Conservation (phyloP, 2,329 filamentous ascomycete species). For the Fusarium coffeatum region DNA sequence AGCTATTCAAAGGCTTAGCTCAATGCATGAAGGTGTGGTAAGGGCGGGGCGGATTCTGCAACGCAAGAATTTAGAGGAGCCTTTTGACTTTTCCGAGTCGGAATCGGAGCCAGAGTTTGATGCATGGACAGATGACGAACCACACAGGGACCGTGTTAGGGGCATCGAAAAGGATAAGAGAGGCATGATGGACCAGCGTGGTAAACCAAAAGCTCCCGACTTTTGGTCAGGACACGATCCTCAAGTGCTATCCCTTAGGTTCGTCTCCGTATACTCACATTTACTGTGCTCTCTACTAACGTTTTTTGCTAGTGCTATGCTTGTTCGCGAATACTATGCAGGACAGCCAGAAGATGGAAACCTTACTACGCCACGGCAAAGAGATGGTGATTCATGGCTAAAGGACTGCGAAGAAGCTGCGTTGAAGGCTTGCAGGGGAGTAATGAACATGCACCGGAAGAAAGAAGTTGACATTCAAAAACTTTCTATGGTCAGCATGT, state of each 20-base stretch:
- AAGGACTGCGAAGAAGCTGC: background rate
- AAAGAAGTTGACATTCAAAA: background rate
- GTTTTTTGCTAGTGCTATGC: background rate
- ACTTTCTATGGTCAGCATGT: background rate
- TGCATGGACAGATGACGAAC: background rate
- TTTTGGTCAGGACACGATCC: background rate
- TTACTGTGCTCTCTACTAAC: fast-evolving
- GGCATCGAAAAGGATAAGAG: background rate
- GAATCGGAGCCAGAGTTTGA: background rate
- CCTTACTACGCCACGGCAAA: fast-evolving
- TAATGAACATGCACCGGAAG: background rate
- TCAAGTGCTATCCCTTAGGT: background rate
- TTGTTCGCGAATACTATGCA: background rate
- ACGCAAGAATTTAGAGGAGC: background rate
- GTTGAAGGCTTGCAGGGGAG: background rate
- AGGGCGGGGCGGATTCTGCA: background rate
- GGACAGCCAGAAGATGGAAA: background rate
- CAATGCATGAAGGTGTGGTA: background rate
- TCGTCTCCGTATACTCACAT: fast-evolving
- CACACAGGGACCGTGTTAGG: background rate
- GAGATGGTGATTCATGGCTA: background rate
- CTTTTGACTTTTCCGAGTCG: background rate
- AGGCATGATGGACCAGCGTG: background rate
- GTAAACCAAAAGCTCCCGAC: background rate
- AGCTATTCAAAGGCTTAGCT: background rate